Base-by-base conservation (phyloP, 352 stramenopile species). In the Phytophthora pseudosyringae region DNA sequence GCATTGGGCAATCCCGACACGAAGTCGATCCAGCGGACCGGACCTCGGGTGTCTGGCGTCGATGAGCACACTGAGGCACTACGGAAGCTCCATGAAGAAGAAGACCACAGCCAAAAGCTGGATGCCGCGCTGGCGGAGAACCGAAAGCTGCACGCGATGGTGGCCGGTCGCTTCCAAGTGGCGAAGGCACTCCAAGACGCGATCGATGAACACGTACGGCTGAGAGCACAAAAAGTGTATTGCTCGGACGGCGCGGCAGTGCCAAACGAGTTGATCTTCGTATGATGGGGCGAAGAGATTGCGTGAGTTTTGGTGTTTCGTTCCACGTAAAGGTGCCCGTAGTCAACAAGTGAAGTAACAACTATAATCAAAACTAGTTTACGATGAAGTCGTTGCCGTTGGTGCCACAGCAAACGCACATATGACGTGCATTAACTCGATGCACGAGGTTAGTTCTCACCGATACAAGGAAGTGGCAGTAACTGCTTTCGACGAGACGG, bases 81-180 rank as follows among this genome's bases (percentile, higher is more conserved):
- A 7, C 28, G 43, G 25, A 33, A 47, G 25, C 10, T 50, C n/a
- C 4, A 12, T 31, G 33, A 56, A 16, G 55, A 45, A 16, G 55
- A 45, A 8, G 47, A 49, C 2, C 31, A 45, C 26, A 60, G 12
- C 9, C 9, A 38, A 36, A 35, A 46, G 15, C 12, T 62, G 1
- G 25, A 45, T 9, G 43, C 56, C 5, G 56, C 56, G 4, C 16
- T 59, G 36, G 35, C 13, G 3, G 63, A 71, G 35, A 71, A 71
- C 32, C 57, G 29, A 26, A 54, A 58, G 7, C 57, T 71, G 43
- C 57, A 45, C 26, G 29, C 40, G 8, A 54, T 67, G 56, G 15
- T 67, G n/a, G 43, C 33, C 0, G 36, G 15, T 16, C 49, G 52
- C 28, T 43, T 45, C 3, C 40, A 62, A 53, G 48, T 71, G n/a